Evolutionary conservation across 2,329 filamentous ascomycete genomes (phyloP).

Genomic region (Geosmithia putterillii): DNA sequence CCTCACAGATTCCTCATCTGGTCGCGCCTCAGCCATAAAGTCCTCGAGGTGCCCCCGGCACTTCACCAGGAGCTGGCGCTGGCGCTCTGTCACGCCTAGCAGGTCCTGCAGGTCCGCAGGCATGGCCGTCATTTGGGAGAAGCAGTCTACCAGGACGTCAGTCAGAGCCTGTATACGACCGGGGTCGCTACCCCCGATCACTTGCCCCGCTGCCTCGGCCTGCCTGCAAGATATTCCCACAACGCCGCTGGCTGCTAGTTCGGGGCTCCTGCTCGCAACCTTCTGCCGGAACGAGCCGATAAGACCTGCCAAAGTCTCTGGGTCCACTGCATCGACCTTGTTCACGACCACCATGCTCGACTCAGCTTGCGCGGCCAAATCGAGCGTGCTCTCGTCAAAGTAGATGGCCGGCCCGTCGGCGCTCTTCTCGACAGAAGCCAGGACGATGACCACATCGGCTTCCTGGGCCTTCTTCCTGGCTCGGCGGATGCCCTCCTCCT

Average conservation of each 20-base stretch:
- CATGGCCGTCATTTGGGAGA: constrained; percentile 59
- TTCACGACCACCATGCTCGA: constrained; percentile 46
- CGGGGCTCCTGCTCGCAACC: constrained; percentile 7
- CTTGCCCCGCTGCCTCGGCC: constrained; percentile 20
- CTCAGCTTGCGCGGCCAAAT: constrained; percentile 34
- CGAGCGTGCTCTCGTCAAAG: constrained; percentile 43
- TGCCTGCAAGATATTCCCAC: constrained; percentile 60
- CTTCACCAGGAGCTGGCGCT: constrained; percentile 65
- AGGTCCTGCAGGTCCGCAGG: constrained; percentile 67
- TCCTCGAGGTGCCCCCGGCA: constrained; percentile 61
- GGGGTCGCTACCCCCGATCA: constrained; percentile 26
- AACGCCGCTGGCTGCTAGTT: constrained; percentile 14
- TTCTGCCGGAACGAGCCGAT: constrained; percentile 23
- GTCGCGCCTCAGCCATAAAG: constrained; percentile 52
- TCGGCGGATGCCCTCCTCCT: constrained; percentile 80
- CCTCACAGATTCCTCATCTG: constrained; percentile 14
- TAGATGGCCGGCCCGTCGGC: constrained; percentile 27
- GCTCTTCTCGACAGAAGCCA: constrained; percentile 58
- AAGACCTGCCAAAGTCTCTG: constrained; percentile 21
- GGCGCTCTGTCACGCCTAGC: constrained; percentile 80
- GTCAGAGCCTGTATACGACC: constrained; percentile 61
- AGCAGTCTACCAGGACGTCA: constrained; percentile 51
- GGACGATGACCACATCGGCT: constrained; percentile 74
- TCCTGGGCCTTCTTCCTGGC: constrained; percentile 71
- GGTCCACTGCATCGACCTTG: constrained; percentile 41